A percentile compares a stretch with the other conserved stretches of the same genome.
Evolutionary conservation across 257 asterid genomes (phyloP).

Genomic region (Fraxinus pennsylvanica): DNA sequence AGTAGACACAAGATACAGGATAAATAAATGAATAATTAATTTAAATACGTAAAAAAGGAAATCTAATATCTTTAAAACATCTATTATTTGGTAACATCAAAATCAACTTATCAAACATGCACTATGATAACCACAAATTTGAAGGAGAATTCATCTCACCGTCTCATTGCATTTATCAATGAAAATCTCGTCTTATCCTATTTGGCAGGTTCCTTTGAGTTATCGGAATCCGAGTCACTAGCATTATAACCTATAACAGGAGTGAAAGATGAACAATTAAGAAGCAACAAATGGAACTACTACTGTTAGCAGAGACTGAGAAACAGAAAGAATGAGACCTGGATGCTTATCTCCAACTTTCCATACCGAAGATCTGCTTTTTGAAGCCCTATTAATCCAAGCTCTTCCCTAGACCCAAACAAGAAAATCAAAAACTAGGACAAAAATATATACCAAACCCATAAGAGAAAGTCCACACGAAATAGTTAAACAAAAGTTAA

Average conservation of each 20-base stretch:
- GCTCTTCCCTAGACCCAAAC: constrained; percentile 61
- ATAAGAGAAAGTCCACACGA: too few species aligned
- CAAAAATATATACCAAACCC: neutral
- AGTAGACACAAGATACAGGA: neutral
- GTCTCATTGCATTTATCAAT: constrained; percentile 21
- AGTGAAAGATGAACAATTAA: constrained; percentile 10
- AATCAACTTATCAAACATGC: constrained; percentile 7
- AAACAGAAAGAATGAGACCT: constrained; percentile 42
- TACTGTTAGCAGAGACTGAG: neutral
- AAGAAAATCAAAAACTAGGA: constrained; percentile 10
- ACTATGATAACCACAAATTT: neutral
- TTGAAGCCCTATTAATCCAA: constrained; percentile 79
- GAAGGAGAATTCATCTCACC: constrained; percentile 42
- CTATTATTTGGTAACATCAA: neutral
- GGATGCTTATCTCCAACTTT: constrained; percentile 88
- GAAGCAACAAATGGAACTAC: constrained; percentile 13
- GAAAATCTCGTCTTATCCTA: constrained; percentile 35
- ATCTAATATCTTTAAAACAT: neutral
- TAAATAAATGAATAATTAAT: neutral
- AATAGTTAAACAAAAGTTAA: neutral
- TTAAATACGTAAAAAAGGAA: constrained; percentile 6
- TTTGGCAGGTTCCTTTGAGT: constrained; percentile 39
- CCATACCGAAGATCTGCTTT: constrained; percentile 68
- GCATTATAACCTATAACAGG: constrained; percentile 65
- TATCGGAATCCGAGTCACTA: constrained; percentile 91